Percentiles rank a stretch among this genome's conserved stretches.
phyloP scores from a whole-genome alignment of 371 early-diverging fungal species.

The Syncephalastrum racemosum region DNA sequence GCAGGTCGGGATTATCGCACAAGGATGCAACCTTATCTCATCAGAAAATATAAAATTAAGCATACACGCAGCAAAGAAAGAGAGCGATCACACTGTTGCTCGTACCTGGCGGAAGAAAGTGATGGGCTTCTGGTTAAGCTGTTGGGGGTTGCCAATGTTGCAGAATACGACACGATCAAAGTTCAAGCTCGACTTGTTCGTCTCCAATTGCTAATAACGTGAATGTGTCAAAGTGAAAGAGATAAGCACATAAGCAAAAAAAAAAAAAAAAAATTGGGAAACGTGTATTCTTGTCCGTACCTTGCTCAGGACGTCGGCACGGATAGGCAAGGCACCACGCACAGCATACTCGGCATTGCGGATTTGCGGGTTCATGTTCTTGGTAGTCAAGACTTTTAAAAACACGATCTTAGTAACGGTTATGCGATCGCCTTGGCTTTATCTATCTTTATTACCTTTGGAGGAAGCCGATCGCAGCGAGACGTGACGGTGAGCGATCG shows the following conservation, averaged over 20 bases:
- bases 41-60: conserved; percentile 3
- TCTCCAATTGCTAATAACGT: conserved; percentile 6
- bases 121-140: conserved; percentile 87
- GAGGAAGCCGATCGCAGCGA: no score
- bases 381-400: conserved; percentile 44
- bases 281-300: conserved; percentile 34
- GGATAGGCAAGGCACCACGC: conserved; percentile 94
- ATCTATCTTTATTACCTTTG: no score
- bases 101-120: conserved; percentile 91
- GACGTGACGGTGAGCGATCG: no score
- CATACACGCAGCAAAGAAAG: background rate
- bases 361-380: conserved; percentile 75
- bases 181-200: conserved; percentile 34
- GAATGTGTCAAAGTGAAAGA: background rate
- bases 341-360: conserved; percentile 92
- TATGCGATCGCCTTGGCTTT: no score
- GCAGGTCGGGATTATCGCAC: conserved; percentile 81
- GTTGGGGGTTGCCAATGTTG: conserved; percentile 97
- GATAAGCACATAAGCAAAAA: no score
- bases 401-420: no score
- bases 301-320: conserved; percentile 84
- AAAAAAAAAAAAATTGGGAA: background rate
- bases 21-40: conserved; percentile 26
- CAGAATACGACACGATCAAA: conserved; percentile 79
- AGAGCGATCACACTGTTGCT: background rate